Percentiles rank a stretch among this genome's conserved stretches.
These are phyloP conservation scores for Xylariaceae sp. DNA, from an alignment of 2,329 filamentous ascomycete genomes.

Conservation along the genomic window DNA sequence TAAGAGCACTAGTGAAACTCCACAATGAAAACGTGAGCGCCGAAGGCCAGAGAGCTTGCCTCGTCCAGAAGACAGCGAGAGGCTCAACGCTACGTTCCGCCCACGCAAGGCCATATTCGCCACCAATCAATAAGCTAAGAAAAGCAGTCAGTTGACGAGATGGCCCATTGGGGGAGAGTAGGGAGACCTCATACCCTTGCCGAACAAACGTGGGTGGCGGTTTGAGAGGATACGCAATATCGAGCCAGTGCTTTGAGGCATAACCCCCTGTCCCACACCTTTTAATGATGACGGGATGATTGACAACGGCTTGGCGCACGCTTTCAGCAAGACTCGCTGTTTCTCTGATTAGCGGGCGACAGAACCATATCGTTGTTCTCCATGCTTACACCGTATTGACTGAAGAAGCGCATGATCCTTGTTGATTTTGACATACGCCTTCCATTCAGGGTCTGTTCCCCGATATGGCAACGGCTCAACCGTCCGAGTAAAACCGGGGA, in stretches of 20 bases:
- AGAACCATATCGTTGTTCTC: conserved; percentile 1
- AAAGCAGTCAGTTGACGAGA: conserved; percentile 20
- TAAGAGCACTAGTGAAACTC: conserved; percentile 46
- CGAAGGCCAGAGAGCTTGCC: conserved; percentile 50
- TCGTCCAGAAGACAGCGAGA: conserved; percentile 39
- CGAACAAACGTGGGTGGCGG: conserved; percentile 57
- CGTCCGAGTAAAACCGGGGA: conserved; percentile 52
- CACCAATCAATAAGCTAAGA: conserved; percentile 42
- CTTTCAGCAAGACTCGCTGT: conserved; percentile 42
- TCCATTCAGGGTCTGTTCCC: conserved; percentile 58
- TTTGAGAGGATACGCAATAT: conserved; percentile 53
- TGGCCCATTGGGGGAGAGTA: neutral
- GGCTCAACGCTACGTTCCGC: conserved; percentile 46
- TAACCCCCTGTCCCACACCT: conserved; percentile 45
- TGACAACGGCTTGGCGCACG: conserved; percentile 39
- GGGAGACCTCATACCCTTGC: conserved; percentile 47
- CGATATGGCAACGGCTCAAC: conserved; percentile 48
- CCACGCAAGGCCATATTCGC: conserved; percentile 45
- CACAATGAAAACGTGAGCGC: conserved; percentile 47
- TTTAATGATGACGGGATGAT: conserved; percentile 38
- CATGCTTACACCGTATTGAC: conserved; percentile 42
- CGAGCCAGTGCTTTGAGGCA: conserved; percentile 52
- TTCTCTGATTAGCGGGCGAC: neutral
- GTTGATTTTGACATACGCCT: conserved; percentile 53
- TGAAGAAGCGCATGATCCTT: conserved; percentile 45